These are phyloP conservation scores for Annulohypoxylon stygium DNA, from an alignment of 495 filamentous ascomycete species.

Conservation along the genomic window DNA sequence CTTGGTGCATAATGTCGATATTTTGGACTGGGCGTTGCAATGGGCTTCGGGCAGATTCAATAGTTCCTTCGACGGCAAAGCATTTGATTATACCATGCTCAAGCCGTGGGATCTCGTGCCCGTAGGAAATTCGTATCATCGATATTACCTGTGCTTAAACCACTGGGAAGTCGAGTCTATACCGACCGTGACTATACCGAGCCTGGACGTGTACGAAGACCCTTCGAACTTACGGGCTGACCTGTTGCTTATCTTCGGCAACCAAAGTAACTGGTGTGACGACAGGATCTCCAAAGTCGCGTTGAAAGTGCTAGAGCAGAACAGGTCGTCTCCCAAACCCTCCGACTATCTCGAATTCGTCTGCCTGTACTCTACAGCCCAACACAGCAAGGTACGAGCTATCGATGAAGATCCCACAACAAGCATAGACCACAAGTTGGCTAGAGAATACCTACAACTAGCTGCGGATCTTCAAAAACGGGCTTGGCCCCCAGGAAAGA, in stretches of 20 bases:
- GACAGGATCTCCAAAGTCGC: conserved; percentile 46
- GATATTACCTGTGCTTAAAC: conserved; percentile 48
- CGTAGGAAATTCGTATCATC: conserved; percentile 47
- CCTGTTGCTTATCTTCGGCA: conserved; percentile 49
- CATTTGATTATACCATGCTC: conserved; percentile 51
- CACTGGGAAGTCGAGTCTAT: conserved; percentile 49
- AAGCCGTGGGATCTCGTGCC: conserved; percentile 50
- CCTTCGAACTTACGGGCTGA: conserved; percentile 48
- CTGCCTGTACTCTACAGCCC: conserved; percentile 46
- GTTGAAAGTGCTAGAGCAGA: conserved; percentile 39
- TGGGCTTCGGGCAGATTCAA: conserved; percentile 47
- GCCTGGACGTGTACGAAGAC: conserved; percentile 37
- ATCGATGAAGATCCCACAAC: conserved; percentile 16
- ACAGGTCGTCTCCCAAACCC: conserved; percentile 36
- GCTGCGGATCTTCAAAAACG: conserved; percentile 45
- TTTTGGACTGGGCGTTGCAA: conserved; percentile 47
- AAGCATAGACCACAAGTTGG: conserved; percentile 43
- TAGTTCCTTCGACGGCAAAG: conserved; percentile 48
- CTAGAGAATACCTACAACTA: conserved; percentile 44
- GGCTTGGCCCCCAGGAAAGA: conserved; percentile 50
- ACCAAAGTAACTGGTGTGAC: conserved; percentile 48
- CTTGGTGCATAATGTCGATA: conserved; percentile 42
- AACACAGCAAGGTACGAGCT: conserved; percentile 37
- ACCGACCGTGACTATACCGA: conserved; percentile 43
- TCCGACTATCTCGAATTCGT: conserved; percentile 49